phyloP scores from a whole-genome alignment of 768 basidiomycete genomes.

The Cytidiella melzeri region DNA sequence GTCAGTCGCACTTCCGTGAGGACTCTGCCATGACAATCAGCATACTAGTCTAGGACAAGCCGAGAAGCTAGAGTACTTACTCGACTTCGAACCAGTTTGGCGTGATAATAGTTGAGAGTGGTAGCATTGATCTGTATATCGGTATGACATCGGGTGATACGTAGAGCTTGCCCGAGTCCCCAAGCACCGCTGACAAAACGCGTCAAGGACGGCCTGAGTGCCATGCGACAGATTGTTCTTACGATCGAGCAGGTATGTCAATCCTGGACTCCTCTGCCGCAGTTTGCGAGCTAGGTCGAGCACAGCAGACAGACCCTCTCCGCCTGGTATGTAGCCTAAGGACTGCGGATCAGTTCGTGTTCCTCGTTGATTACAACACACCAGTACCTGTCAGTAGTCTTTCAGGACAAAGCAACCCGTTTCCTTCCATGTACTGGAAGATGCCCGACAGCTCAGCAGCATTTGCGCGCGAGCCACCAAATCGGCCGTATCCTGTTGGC shows the following conservation, averaged over 20 bases:
- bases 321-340: slow-evolving; percentile 82
- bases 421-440: slow-evolving; percentile 66
- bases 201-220: background rate
- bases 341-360: background rate
- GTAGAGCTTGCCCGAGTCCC: slow-evolving; percentile 86
- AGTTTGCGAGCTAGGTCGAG: slow-evolving; percentile 56
- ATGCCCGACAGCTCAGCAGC: slow-evolving; percentile 72
- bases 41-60: background rate
- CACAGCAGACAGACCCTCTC: slow-evolving; percentile 67
- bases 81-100: slow-evolving; percentile 99
- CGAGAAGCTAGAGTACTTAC: slow-evolving; percentile 37
- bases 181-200: slow-evolving; percentile 71
- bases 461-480: slow-evolving; percentile 73
- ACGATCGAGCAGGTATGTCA: slow-evolving; percentile 93
- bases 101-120: slow-evolving; percentile 88
- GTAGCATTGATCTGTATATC: slow-evolving; percentile 72
- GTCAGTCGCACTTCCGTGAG: slow-evolving; percentile 68
- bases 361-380: background rate
- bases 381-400: slow-evolving; percentile 73
- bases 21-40: slow-evolving; percentile 39
- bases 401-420: slow-evolving; percentile 66
- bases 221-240: slow-evolving; percentile 25
- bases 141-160: slow-evolving; percentile 85
- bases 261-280: slow-evolving; percentile 45
- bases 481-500: slow-evolving; percentile 71